A percentile compares a stretch with the other conserved stretches of the same genome.
Evolutionary conservation across 768 basidiomycete species (phyloP).

Genomic region (Lentinus tigrinus): DNA sequence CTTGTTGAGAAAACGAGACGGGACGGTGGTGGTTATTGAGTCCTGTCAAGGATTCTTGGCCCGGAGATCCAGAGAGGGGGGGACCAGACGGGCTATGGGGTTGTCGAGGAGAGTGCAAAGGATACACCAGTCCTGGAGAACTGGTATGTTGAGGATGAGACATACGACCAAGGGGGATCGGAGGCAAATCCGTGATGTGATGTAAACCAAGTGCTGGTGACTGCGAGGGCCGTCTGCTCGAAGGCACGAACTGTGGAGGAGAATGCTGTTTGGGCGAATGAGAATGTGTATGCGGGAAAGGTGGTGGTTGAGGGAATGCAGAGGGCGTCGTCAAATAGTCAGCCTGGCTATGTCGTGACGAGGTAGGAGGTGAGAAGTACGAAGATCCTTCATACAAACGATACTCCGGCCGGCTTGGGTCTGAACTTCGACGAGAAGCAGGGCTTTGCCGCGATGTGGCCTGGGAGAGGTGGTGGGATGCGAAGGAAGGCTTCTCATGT

Average conservation of each 20-base stretch:
- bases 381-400: not conserved
- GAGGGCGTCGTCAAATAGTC: constrained; percentile 1
- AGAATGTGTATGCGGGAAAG: not conserved
- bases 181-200: constrained; percentile 1
- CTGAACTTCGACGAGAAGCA: constrained; percentile 11
- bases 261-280: not conserved
- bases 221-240: not conserved
- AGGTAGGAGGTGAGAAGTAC: constrained; percentile 7
- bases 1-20: constrained; percentile 3
- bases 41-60: not conserved
- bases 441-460: not conserved
- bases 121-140: not conserved
- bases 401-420: not conserved
- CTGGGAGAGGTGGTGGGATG: constrained; percentile 1
- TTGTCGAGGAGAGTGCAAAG: not conserved
- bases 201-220: constrained; percentile 10
- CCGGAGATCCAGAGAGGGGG: not conserved
- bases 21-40: constrained; percentile 2
- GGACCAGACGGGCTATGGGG: not conserved
- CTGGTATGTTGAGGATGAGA: not conserved
- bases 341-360: constrained; percentile 12
- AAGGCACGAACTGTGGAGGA: not conserved
- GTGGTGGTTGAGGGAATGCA: not conserved
- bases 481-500: constrained; percentile 3
- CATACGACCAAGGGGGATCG: not conserved